Evolutionary conservation across 75 land plant genomes (phyloP), one percentile per base, ranked within the genome.

Genomic region (Picea sitchensis): DNA sequence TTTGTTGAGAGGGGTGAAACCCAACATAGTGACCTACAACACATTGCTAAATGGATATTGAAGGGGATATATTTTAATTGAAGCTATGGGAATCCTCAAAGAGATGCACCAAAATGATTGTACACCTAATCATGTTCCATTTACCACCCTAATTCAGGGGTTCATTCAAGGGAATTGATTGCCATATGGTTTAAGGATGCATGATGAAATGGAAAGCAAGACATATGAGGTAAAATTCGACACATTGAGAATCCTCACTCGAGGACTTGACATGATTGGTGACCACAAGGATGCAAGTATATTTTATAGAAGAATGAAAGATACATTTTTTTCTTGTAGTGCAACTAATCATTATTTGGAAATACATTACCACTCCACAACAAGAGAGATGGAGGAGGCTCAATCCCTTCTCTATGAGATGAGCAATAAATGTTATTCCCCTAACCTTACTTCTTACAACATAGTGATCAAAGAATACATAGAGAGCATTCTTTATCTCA

Each of bases 361-460:
- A 54, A 12, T 74, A 51, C 17, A 12, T 41, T 54, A 26, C 11
- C 6, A 51, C 15, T 74, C 58, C 5, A 18, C 2, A 51, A 31
- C 1, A 51, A 57, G 58, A 12, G 77, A 83, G 76, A 64, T 81
- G 15, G 84, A 84, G 0, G 65, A 73, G 58, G 93, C 90, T 30
- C 30, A 77, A 17, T 34, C 7, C 15, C 58, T 82, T 68, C 58
- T 93, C 17, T 31, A 80, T 31, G 80, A 84, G 65, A 86, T 91
- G 93, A 57, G 85, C 31, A 51, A 58, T 30, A 69, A 34, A 18
- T 88, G 90, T 2, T 81, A 81, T 64, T 23, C 54, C 67, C 92
- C 92, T 0, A 85, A 83, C 41, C 72, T 76, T 76, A 77, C 86
- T 65, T 86, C 90, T 18, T 85, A 84, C 74, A 83, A 84, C 79